Conservation (phyloP, 768 basidiomycete genomes). For the Phaffia tasmanica region DNA sequence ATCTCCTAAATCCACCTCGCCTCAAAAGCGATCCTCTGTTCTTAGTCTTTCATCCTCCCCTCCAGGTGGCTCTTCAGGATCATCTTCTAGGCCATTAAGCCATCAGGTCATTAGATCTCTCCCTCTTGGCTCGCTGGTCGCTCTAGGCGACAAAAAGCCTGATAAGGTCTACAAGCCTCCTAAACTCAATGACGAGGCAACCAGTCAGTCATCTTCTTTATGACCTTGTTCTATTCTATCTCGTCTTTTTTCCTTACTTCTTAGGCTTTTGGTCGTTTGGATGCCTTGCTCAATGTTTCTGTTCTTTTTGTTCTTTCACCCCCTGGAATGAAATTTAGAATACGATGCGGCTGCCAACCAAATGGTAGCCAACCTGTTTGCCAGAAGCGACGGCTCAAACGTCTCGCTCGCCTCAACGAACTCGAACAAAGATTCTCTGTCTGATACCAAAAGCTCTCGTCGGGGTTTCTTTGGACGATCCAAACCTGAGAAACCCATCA, state of each 20-base stretch:
- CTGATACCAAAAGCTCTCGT: constrained; percentile 7
- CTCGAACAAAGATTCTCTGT: not conserved
- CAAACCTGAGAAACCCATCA: constrained; percentile 7
- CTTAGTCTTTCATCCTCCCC: not conserved
- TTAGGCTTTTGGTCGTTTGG: too few relatives aligned
- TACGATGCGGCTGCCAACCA: constrained; percentile 17
- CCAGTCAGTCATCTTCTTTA: constrained; percentile 4
- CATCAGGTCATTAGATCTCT: constrained; percentile 19
- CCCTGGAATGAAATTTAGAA: not conserved
- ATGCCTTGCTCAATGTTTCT: too few relatives aligned
- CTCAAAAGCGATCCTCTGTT: not conserved
- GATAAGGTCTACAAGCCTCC: not conserved
- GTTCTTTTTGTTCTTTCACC: too few relatives aligned
- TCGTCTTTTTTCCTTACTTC: not conserved
- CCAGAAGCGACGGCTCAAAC: constrained; percentile 11
- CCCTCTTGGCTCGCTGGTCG: constrained; percentile 20
- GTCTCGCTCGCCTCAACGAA: constrained; percentile 6
- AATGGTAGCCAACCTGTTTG: constrained; percentile 22
- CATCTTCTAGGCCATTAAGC: constrained; percentile 7
- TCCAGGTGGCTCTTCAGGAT: constrained; percentile 1
- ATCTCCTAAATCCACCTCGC: not conserved
- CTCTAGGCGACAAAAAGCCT: constrained; percentile 15
- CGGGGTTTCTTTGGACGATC: constrained; percentile 8
- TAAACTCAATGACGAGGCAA: constrained; percentile 14
- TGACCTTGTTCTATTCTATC: not conserved